Evolutionary conservation across 75 land plant genomes (phyloP).

Genomic region (Cunninghamia lanceolata): DNA sequence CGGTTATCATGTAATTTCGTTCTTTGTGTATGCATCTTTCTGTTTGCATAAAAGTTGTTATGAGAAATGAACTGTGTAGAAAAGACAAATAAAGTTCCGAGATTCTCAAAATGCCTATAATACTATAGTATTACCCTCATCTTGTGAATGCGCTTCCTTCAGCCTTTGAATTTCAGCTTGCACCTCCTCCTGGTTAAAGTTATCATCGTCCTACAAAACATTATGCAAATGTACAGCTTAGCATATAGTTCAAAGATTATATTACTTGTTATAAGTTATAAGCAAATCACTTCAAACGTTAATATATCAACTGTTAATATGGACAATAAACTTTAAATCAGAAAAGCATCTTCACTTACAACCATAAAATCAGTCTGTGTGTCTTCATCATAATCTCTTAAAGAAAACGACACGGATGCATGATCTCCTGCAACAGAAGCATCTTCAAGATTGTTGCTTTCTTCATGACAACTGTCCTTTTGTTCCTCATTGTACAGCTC

Average conservation of each 20-base stretch:
- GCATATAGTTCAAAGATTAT: neutral
- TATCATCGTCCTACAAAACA: conserved; percentile 64
- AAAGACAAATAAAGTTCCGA: neutral
- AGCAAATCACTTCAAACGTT: neutral
- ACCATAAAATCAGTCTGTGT: conserved; percentile 50
- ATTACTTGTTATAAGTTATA: neutral
- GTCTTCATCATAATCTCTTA: conserved; percentile 44
- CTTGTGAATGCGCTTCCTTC: conserved; percentile 76
- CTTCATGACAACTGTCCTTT: conserved; percentile 32
- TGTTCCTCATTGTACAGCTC: conserved; percentile 46
- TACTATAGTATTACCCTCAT: conserved; percentile 60
- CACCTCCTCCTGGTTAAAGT: conserved; percentile 61
- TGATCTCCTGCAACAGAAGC: conserved; percentile 35
- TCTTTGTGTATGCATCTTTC: neutral
- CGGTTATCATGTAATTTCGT: too few relatives aligned
- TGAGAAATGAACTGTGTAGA: neutral
- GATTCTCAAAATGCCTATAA: neutral
- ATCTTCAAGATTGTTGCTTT: conserved; percentile 23
- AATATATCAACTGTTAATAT: neutral
- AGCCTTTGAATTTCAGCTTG: conserved; percentile 68
- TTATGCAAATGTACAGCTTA: neutral
- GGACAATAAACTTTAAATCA: neutral
- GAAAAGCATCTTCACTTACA: conserved; percentile 27
- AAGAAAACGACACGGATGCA: conserved; percentile 15
- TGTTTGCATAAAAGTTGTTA: neutral